Evolutionary conservation across 1,284 basidiomycete species (phyloP).

Genomic region (Cryptococcus depauperatus): DNA sequence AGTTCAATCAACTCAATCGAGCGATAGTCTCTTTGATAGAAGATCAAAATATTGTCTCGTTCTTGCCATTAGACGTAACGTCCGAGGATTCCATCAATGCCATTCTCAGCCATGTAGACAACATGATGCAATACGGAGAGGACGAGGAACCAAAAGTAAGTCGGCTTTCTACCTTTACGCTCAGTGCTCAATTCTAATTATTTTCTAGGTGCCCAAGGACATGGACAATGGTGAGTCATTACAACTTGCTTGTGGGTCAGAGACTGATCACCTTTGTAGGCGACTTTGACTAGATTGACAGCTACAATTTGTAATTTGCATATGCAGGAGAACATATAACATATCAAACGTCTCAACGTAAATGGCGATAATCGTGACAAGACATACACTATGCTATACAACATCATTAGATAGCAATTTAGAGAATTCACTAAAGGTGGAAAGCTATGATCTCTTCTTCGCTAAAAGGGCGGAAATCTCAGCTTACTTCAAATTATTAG

Average conservation of each 20-base stretch:
- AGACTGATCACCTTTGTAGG: conserved; percentile 6
- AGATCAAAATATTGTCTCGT: conserved; percentile 95
- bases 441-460: too few species aligned
- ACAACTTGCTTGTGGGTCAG: neutral
- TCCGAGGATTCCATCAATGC: conserved; percentile 82
- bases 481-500: too few species aligned
- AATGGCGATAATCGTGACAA: too few species aligned
- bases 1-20: conserved; percentile 87
- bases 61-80: conserved; percentile 87
- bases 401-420: too few species aligned
- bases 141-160: conserved; percentile 86
- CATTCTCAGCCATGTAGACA: conserved; percentile 91
- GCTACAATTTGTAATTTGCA: neutral
- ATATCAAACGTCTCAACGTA: too few species aligned
- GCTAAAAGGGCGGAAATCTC: too few species aligned
- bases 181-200: neutral
- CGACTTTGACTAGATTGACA: conserved; percentile 18
- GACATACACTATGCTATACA: too few species aligned
- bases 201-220: conserved; percentile 71
- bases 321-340: neutral
- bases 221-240: conserved; percentile 67
- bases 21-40: conserved; percentile 95
- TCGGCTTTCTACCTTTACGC: conserved; percentile 44
- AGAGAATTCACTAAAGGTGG: too few species aligned
- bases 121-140: conserved; percentile 93